These are phyloP conservation scores for Botrytis porri DNA, from an alignment of 2,329 filamentous ascomycete species.

Conservation along the genomic window DNA sequence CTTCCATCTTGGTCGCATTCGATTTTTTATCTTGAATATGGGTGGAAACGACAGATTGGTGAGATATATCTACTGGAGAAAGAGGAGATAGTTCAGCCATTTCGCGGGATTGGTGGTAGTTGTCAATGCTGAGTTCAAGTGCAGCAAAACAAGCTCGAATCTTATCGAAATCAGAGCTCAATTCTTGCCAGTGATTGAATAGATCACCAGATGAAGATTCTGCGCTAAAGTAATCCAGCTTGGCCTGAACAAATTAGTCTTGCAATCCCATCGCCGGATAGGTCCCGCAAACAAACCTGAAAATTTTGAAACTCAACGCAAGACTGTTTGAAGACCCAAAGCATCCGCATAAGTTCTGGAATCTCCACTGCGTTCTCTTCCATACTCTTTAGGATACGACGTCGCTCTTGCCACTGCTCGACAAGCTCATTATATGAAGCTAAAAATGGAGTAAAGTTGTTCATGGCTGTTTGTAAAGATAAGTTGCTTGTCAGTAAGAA, in stretches of 20 bases:
- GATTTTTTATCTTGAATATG: neutral
- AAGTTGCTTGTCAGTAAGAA: accelerated
- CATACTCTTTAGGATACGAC: neutral
- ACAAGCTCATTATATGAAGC: neutral
- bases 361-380: neutral
- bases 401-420: neutral
- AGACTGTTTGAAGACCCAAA: neutral
- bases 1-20: neutral
- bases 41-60: neutral
- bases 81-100: neutral
- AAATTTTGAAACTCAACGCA: neutral
- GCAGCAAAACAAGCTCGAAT: neutral
- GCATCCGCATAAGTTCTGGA: neutral
- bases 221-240: neutral
- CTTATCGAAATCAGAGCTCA: neutral
- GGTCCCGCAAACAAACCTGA: neutral
- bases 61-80: neutral
- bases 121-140: neutral
- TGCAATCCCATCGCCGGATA: neutral
- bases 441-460: neutral
- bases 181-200: neutral
- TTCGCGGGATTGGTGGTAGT: too few species aligned
- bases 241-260: neutral
- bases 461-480: neutral
- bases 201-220: neutral